Evolutionary conservation across 352 stramenopile genomes (phyloP).

Genomic region (Phytophthora agathidicida): DNA sequence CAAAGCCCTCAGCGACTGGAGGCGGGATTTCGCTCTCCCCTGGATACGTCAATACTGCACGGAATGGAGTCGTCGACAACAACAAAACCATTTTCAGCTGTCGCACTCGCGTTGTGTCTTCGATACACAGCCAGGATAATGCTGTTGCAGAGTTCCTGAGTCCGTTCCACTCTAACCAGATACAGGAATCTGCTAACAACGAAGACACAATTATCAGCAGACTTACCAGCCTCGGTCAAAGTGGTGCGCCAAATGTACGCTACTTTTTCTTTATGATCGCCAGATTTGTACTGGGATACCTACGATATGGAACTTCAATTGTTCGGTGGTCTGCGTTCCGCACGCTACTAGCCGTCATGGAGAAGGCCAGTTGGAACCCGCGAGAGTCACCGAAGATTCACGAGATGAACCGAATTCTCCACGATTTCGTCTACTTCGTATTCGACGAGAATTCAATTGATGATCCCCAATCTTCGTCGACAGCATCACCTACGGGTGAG

Average conservation of each 20-base stretch:
- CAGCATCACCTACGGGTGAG: neutral
- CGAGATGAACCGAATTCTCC: slow-evolving; percentile 52
- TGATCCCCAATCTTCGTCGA: slow-evolving; percentile 4
- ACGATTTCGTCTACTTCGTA: slow-evolving; percentile 59
- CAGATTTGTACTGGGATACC: slow-evolving; percentile 55
- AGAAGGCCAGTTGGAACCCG: slow-evolving; percentile 59
- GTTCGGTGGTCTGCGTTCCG: slow-evolving; percentile 64
- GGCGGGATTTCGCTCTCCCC: slow-evolving; percentile 36
- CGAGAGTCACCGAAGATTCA: slow-evolving; percentile 40
- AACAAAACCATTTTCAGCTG: slow-evolving; percentile 49
- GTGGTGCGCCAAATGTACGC: slow-evolving; percentile 41
- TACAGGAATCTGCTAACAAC: slow-evolving; percentile 2
- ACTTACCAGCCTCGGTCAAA: slow-evolving; percentile 40
- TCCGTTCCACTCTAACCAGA: slow-evolving; percentile 46
- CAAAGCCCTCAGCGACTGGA: slow-evolving; percentile 21
- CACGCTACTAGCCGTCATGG: slow-evolving; percentile 57
- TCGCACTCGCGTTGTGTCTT: slow-evolving; percentile 56
- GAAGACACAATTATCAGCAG: slow-evolving; percentile 40
- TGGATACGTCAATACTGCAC: slow-evolving; percentile 47
- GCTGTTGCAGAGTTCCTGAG: slow-evolving; percentile 48
- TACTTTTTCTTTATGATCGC: slow-evolving; percentile 63
- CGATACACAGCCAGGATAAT: slow-evolving; percentile 62
- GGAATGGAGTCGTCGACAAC: slow-evolving; percentile 36
- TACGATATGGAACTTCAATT: slow-evolving; percentile 45
- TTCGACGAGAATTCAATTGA: slow-evolving; percentile 60